Conservation (phyloP, 768 basidiomycete genomes). For the Tremella yokohamensis region DNA sequence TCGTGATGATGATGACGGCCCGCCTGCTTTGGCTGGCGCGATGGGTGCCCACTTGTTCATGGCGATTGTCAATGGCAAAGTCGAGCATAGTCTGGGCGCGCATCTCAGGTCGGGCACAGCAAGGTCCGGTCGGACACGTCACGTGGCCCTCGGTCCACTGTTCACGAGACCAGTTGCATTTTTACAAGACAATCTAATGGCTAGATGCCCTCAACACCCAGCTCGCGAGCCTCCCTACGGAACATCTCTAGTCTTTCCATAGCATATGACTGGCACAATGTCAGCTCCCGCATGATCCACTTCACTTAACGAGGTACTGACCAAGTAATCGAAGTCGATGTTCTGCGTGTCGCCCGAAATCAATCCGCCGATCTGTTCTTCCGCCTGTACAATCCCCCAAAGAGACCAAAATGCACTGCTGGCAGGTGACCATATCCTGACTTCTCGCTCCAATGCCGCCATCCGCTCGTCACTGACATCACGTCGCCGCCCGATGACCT, state of each 20-base stretch:
- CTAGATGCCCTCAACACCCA: constrained; percentile 27
- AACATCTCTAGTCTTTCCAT: constrained; percentile 53
- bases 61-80: background rate
- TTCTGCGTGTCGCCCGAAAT: constrained; percentile 48
- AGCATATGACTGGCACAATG: constrained; percentile 59
- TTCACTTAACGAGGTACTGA: constrained; percentile 12
- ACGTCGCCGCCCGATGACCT: constrained; percentile 28
- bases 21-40: constrained; percentile 56
- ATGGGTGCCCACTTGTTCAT: constrained; percentile 73
- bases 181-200: too few species aligned
- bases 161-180: too few species aligned
- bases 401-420: constrained; percentile 89
- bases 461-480: constrained; percentile 56
- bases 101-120: background rate
- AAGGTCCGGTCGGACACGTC: background rate
- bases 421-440: constrained; percentile 81
- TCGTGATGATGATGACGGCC: constrained; percentile 31
- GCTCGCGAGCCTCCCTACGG: constrained; percentile 49
- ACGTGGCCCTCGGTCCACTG: too few species aligned
- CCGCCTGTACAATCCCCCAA: constrained; percentile 89
- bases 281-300: too few species aligned
- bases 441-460: constrained; percentile 68
- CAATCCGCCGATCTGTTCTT: constrained; percentile 52
- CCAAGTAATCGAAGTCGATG: constrained; percentile 81
- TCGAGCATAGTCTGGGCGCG: background rate